phyloP scores from a whole-genome alignment of 768 basidiomycete species.

The Termitomyces sp. region DNA sequence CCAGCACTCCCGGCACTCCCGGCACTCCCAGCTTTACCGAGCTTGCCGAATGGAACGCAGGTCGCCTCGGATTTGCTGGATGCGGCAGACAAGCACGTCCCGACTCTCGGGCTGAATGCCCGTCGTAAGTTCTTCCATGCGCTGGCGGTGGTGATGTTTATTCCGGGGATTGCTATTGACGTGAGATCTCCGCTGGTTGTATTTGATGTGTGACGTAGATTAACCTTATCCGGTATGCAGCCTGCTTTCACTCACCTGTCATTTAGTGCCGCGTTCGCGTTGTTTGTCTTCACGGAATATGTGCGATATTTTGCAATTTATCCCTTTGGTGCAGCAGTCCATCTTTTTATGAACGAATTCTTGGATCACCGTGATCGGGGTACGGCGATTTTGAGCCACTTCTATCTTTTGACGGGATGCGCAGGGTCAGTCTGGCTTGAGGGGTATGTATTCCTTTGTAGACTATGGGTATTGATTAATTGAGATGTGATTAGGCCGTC shows the following conservation, averaged over 20 bases:
- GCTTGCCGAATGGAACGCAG: slow-evolving; percentile 42
- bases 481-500: slow-evolving; percentile 29
- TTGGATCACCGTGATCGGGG: slow-evolving; percentile 93
- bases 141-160: slow-evolving; percentile 92
- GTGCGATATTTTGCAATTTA: slow-evolving; percentile 98
- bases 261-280: slow-evolving; percentile 90
- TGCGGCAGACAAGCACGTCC: slow-evolving; percentile 86
- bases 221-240: slow-evolving; percentile 34
- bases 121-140: slow-evolving; percentile 97
- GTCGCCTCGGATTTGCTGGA: slow-evolving; percentile 67
- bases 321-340: slow-evolving; percentile 89
- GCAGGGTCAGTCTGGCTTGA: slow-evolving; percentile 95
- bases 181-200: slow-evolving; percentile 43
- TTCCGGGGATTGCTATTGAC: slow-evolving; percentile 90
- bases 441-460: slow-evolving; percentile 49
- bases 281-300: slow-evolving; percentile 96
- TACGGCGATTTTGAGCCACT: slow-evolving; percentile 95
- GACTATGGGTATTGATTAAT: neutral
- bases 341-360: slow-evolving; percentile 97
- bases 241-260: slow-evolving; percentile 95
- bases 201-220: slow-evolving; percentile 8
- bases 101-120: slow-evolving; percentile 85
- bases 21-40: slow-evolving; percentile 47
- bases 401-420: slow-evolving; percentile 94
- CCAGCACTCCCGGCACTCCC: slow-evolving; percentile 42